These are phyloP conservation scores for Pleomassaria siparia DNA, from an alignment of 2,329 filamentous ascomycete genomes.

Conservation along the genomic window DNA sequence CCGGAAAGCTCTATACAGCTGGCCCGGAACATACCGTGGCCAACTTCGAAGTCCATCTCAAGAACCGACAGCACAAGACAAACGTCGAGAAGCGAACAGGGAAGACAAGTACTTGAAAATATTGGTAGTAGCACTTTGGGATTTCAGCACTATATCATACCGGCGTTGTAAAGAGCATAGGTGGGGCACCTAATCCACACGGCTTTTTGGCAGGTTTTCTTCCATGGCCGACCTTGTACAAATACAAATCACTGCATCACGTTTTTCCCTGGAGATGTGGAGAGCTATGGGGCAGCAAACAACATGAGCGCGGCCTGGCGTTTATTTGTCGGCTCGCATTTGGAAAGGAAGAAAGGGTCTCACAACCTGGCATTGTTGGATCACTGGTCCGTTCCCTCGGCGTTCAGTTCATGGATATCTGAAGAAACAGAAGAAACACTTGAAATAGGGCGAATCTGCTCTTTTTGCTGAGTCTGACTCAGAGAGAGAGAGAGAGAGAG, in stretches of 20 bases:
- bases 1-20: conserved; percentile 90
- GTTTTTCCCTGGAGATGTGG: conserved; percentile 10
- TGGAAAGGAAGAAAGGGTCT: conserved; percentile 17
- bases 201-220: conserved; percentile 4
- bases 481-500: too few species aligned
- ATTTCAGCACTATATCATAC: conserved; percentile 2
- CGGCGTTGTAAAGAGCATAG: conserved; percentile 3
- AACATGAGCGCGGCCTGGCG: conserved; percentile 29
- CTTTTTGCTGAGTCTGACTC: too few species aligned
- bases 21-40: conserved; percentile 80
- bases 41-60: conserved; percentile 91
- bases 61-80: conserved; percentile 70
- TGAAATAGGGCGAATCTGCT: neutral
- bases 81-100: conserved; percentile 39
- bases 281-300: conserved; percentile 11
- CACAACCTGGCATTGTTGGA: conserved; percentile 6
- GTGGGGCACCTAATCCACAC: conserved; percentile 2
- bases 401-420: neutral
- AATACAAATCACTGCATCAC: conserved; percentile 11
- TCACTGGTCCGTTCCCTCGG: neutral
- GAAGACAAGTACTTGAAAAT: conserved; percentile 7
- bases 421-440: conserved; percentile 1
- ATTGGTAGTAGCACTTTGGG: neutral
- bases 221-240: conserved; percentile 19
- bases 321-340: conserved; percentile 26